Percentiles rank a stretch among this genome's conserved stretches.
Conservation (phyloP, 768 basidiomycete species). For the Suillus weaverae region DNA sequence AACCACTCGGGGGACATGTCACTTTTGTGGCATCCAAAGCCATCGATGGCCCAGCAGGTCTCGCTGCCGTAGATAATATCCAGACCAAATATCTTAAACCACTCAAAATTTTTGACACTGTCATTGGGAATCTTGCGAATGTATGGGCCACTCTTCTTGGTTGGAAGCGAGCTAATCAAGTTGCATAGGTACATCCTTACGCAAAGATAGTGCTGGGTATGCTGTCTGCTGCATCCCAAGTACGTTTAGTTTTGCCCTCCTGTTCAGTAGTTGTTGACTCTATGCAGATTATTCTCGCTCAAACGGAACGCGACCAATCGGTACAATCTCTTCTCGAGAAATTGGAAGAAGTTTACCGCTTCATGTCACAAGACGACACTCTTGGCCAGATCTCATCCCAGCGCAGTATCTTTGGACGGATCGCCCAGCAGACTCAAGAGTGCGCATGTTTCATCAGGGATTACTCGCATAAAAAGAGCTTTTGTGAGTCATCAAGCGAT, state of each 20-base stretch:
- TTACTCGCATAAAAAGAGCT: conserved; percentile 23
- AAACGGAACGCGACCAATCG: conserved; percentile 4
- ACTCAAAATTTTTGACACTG: conserved; percentile 1
- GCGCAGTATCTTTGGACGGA: neutral
- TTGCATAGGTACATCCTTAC: conserved; percentile 9
- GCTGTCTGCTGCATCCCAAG: conserved; percentile 3
- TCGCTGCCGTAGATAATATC: neutral
- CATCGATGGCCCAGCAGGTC: neutral
- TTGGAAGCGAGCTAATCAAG: neutral
- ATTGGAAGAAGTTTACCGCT: neutral
- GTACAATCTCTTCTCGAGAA: neutral
- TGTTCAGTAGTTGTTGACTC: neutral
- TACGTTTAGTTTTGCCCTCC: neutral
- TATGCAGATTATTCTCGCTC: conserved; percentile 5
- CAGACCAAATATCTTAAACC: conserved; percentile 5
- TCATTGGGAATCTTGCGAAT: neutral
- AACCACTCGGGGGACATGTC: neutral
- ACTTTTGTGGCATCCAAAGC: neutral
- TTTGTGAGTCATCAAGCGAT: conserved; percentile 13
- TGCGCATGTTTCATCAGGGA: conserved; percentile 29
- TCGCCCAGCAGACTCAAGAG: conserved; percentile 24
- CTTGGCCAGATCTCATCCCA: neutral
- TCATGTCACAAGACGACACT: conserved; percentile 4
- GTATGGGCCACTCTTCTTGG: neutral
- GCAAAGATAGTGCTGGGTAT: conserved; percentile 7